Evolutionary conservation across 495 filamentous ascomycete genomes (phyloP), one percentile per base, ranked within the genome.

Genomic region (Penicillium parvum): DNA sequence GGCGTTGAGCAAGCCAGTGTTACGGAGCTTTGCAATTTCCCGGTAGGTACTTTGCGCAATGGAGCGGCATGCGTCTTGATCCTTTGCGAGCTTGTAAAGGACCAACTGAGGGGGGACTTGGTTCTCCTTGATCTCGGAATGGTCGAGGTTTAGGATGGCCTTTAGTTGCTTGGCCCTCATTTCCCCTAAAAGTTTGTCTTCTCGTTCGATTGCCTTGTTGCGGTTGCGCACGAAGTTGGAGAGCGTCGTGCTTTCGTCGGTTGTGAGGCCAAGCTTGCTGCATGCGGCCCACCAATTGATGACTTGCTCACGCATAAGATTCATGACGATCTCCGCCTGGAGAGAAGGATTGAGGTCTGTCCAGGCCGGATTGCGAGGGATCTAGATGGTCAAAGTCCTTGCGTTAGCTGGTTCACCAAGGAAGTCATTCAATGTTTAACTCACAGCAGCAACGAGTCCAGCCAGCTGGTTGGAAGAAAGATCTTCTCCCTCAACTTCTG

Each of bases 241-340:
- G 21, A 61, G 16, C 5, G 52, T 41, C 3, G 35, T 28, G 14
- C 36, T 33, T 4, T 71, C 63, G 16, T 51, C 25, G 10, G 8
- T 6, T 3, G 28, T 53, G 7, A 75, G 30, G 0, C 49, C 61
- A 17, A 75, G 58, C 45, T 53, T 45, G 3, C 28, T 23, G 27
- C 37, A 48, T 3, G 49, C 36, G 3, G 17, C 41, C 1, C 37
- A n/a, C 53, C 60, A 62, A 6, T 12, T 49, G 26, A 41, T 15
- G 8, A 16, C 22, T 11, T 55, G 40, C 25, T 27, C 28, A 2
- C n/a, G 12, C n/a, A 66, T 36, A 10, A 68, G 48, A 28, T 61
- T 68, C 9, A 57, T 43, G 9, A 63, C 33, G 17, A 69, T 68
- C 28, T 74, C 68, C 0, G 61, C 44, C 45, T 66, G 60, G 16